Percentiles rank a stretch among this genome's conserved stretches.
Conservation (phyloP, 306 rosid species). For the Prunus mume region DNA sequence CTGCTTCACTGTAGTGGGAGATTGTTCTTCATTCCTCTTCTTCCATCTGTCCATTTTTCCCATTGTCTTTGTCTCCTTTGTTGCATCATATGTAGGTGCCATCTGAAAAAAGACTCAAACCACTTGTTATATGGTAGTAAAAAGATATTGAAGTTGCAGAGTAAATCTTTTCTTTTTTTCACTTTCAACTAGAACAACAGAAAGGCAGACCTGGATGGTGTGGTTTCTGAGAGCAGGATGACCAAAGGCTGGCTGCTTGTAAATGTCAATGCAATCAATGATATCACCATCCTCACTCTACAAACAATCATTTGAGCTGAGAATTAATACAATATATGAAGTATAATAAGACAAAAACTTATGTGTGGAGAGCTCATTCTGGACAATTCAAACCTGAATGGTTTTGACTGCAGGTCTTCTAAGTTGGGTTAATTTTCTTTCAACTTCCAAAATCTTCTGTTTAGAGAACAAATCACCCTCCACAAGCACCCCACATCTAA, state of each 20-base stretch:
- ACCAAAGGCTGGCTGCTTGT: slow-evolving; percentile 60
- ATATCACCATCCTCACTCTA: slow-evolving; percentile 75
- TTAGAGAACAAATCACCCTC: slow-evolving; percentile 29
- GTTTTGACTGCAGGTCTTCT: slow-evolving; percentile 45
- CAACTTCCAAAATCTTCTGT: slow-evolving; percentile 39
- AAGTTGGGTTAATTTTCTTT: slow-evolving; percentile 47
- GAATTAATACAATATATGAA: not conserved
- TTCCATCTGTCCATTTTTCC: not conserved
- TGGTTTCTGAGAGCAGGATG: slow-evolving; percentile 55
- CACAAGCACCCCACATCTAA: slow-evolving; percentile 13
- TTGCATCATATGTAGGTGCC: slow-evolving; percentile 29
- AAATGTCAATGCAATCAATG: slow-evolving; percentile 51
- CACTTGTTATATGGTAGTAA: too few species aligned
- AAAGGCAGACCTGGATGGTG: slow-evolving; percentile 33
- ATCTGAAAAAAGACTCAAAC: slow-evolving; percentile 18
- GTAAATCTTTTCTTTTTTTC: not conserved
- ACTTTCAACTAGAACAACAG: not conserved
- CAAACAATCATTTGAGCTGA: slow-evolving; percentile 5
- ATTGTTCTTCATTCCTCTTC: not conserved
- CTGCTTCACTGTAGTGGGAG: slow-evolving; percentile 29
- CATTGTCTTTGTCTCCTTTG: not conserved
- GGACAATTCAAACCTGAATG: slow-evolving; percentile 38
- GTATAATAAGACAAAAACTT: too few species aligned
- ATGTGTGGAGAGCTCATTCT: too few species aligned
- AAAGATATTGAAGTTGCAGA: not conserved